Evolutionary conservation across 208 protist species (phyloP), one percentile per base, ranked within the genome.

Genomic region (Jaenimonas drosophilae): DNA sequence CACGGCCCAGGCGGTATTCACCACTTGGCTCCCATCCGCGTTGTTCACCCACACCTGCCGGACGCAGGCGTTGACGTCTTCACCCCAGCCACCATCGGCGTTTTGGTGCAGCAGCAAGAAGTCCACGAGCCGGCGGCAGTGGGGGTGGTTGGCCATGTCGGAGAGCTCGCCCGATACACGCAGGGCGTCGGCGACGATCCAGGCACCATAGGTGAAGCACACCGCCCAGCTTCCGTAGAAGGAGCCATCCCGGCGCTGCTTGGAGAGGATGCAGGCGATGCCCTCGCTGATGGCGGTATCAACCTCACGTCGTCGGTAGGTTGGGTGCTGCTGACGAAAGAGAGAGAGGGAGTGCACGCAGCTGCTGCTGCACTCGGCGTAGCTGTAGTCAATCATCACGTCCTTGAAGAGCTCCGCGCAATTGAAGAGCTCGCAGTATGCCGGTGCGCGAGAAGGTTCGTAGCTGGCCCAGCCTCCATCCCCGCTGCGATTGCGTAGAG

Each of bases 341-440:
- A 81, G 57, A 1, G 48, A 55, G n/a, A 99, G 67, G 0, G 92
- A 86, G 70, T 97, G 86, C 16, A 98, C 74, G 54, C 88, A 97
- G 31, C 94, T 96, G 34, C 83, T 92, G 33, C 82, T 96, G 68
- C 95, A 98, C 70, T 99, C 97, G 3, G 88, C 80, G 63, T 98
- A 98, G 14, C 52, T 74, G 74, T 98, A 98, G 50, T 98, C 96
- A 17, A 98, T 81, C 96, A 99, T 98, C 53, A 98, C 97, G 43
- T 97, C 93, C 52, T 92, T 95, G 71, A 97, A 98, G 11, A 97
- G 69, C 62, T 98, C 95, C 11, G 94, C 71, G 42, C 94, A 96
- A 70, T 98, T 96, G 19, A 99, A 64, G 26, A 80, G 67, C 65
- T 99, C 97, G 31, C 88, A 73, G 64, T 88, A 95, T 30, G 14